Conservation (phyloP, 371 early-diverging fungal species). For the Parasitella parasitica region DNA sequence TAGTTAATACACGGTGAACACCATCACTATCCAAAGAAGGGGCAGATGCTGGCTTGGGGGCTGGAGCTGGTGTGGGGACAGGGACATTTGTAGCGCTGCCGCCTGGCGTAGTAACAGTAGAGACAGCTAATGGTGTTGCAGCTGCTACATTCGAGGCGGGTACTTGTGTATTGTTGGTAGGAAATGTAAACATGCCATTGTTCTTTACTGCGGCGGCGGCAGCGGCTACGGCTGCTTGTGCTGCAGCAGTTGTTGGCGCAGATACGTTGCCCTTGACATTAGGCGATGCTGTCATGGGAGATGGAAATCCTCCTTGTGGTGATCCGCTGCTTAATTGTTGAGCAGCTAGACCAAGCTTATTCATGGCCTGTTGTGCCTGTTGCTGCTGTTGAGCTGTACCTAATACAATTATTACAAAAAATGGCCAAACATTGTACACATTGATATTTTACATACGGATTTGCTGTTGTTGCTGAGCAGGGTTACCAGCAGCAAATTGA, state of each 20-base stretch:
- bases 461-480: constrained; percentile 15
- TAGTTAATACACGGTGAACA: constrained; percentile 59
- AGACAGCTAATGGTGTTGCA: constrained; percentile 5
- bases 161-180: constrained; percentile 1
- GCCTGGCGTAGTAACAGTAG: constrained; percentile 12
- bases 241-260: constrained; percentile 1
- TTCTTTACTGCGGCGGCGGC: constrained; percentile 17
- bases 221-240: constrained; percentile 21
- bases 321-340: neutral
- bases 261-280: neutral
- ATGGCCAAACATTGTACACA: neutral
- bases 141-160: neutral
- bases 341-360: constrained; percentile 19
- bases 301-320: constrained; percentile 15
- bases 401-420: neutral
- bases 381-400: constrained; percentile 16
- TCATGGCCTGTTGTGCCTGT: constrained; percentile 16
- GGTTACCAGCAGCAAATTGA: constrained; percentile 10
- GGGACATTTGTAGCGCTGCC: neutral
- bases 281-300: neutral
- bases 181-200: constrained; percentile 22
- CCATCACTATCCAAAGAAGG: constrained; percentile 34
- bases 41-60: constrained; percentile 18
- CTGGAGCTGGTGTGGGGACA: constrained; percentile 15
- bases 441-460: constrained; percentile 24